These are phyloP conservation scores for Venustampulla echinocandica DNA, from an alignment of 495 filamentous ascomycete species.

Conservation along the genomic window DNA sequence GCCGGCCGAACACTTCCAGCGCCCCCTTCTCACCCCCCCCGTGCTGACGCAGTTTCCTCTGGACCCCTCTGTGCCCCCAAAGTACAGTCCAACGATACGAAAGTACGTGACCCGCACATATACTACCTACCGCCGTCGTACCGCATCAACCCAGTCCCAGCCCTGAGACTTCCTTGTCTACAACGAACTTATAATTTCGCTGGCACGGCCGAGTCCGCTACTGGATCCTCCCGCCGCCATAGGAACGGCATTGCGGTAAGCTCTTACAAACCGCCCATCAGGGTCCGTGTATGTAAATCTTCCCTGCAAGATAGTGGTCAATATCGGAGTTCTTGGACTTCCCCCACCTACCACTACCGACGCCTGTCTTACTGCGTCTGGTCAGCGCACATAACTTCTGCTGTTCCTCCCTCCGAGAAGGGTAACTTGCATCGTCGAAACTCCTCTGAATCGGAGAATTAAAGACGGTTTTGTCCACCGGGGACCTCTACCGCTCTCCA, in stretches of 20 bases:
- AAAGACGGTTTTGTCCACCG: conserved; percentile 1
- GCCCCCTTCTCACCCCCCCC: background rate
- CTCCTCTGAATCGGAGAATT: background rate
- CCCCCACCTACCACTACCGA: background rate
- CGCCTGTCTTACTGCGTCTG: background rate
- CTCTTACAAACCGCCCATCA: background rate
- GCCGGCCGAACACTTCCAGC: background rate
- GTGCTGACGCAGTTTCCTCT: background rate
- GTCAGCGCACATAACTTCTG: background rate
- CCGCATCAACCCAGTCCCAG: conserved; percentile 1
- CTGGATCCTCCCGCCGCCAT: background rate
- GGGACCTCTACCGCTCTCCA: conserved; percentile 8
- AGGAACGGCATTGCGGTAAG: background rate
- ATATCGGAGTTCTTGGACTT: too few relatives aligned
- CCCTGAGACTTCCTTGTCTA: background rate
- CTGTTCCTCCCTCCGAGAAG: conserved; percentile 1
- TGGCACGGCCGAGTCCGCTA: background rate
- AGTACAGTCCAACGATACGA: too few relatives aligned
- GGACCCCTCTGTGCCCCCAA: background rate
- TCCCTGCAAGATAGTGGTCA: too few relatives aligned
- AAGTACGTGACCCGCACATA: too few relatives aligned
- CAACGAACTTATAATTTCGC: conserved; percentile 1
- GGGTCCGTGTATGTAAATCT: background rate
- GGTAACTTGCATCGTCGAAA: conserved; percentile 1
- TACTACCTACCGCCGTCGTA: conserved; percentile 3